Evolutionary conservation across 2,329 filamentous ascomycete species (phyloP), one percentile per base, ranked within the genome.

Genomic region (Nothopassalora personata): DNA sequence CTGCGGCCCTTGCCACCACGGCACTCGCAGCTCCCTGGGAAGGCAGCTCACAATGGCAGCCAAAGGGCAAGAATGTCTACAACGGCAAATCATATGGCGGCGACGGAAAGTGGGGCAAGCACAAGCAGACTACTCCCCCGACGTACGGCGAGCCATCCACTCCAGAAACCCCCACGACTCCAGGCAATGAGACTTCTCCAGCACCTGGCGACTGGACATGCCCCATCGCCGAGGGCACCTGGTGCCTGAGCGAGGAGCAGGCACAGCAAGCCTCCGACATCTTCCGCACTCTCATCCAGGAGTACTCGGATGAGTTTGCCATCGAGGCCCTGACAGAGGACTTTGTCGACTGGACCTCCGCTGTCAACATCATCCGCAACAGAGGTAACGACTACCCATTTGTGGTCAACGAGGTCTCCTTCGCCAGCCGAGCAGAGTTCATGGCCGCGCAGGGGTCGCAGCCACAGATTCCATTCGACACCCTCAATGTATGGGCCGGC

Each of bases 321-420:
- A 61, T 68, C 18, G 63, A 64, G 18, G 64, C 66, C 7, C 64
- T 71, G 10, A 67, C 68, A 15, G 65, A 65, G 43, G 68, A 70
- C 65, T 71, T 70, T 51, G 57, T 67, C 57, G 69, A 71, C 62
- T 69, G 68, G 56, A 64, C 67, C 10, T 67, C 67, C 50, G 66
- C 67, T 18, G 69, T 70, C 61, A 70, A 69, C 59, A 70, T 69
- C 63, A 67, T 69, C 60, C 64, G 64, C 60, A 69, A 69, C 60
- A 60, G 63, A 23, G 67, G 67, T 27, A 67, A 63, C 50, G 60
- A 65, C 30, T 61, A 57, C 11, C 67, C 67, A 5, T 64, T 65
- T 52, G 60, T 59, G 23, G 65, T 69, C 55, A 66, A 67, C 52
- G 65, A 56, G 28, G 47, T 65, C 54, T 64, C 65, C 34, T 71